Conservation (phyloP, 2,329 filamentous ascomycete genomes). For the Scedosporium apiospermum region DNA sequence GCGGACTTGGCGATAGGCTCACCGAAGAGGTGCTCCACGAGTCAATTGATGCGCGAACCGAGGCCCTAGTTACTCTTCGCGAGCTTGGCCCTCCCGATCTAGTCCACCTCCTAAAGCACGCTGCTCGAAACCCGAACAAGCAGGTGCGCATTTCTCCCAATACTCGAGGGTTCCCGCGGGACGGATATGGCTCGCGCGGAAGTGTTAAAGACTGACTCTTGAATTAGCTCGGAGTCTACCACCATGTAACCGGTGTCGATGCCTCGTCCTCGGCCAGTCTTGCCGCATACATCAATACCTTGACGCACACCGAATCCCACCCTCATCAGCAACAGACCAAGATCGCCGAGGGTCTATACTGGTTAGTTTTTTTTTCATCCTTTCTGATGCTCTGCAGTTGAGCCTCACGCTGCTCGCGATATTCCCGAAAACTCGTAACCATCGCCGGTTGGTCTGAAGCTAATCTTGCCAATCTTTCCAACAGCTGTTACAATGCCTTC, state of each 20-base stretch:
- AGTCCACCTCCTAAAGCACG: constrained; percentile 82
- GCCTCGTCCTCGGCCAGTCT: constrained; percentile 95
- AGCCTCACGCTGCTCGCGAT: too few species aligned
- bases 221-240: constrained; percentile 79
- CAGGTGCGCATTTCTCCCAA: constrained; percentile 29
- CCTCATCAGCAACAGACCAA: constrained; percentile 65
- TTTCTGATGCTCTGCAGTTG: background rate
- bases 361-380: constrained; percentile 43
- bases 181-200: background rate
- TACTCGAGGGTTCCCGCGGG: background rate
- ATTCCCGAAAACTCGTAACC: too few species aligned
- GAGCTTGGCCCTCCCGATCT: constrained; percentile 94
- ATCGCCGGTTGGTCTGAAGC: background rate
- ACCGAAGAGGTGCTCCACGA: constrained; percentile 90
- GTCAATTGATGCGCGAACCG: constrained; percentile 84
- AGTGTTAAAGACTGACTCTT: background rate
- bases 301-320: constrained; percentile 73
- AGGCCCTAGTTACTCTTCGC: constrained; percentile 73
- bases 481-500: constrained; percentile 94
- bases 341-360: constrained; percentile 90
- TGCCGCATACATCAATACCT: constrained; percentile 95
- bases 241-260: constrained; percentile 95
- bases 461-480: background rate
- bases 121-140: constrained; percentile 45
- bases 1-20: constrained; percentile 48